These are phyloP conservation scores for Dendrobium huoshanense DNA, from an alignment of 106 monocot species.

Conservation along the genomic window DNA sequence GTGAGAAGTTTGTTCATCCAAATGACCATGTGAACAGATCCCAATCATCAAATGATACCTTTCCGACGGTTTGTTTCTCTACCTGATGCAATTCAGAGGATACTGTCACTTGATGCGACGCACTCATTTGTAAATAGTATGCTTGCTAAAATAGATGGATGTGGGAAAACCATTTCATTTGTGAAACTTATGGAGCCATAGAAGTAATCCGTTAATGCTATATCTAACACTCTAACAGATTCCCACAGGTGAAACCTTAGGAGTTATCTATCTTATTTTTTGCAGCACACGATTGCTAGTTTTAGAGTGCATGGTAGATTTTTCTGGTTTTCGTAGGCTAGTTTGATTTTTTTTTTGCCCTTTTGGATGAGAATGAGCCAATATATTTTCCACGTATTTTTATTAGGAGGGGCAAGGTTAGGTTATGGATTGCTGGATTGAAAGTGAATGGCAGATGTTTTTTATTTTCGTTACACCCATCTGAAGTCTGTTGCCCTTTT, in stretches of 20 bases:
- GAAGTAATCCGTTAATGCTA: neutral
- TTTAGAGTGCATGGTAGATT: no score
- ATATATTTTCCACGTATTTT: neutral
- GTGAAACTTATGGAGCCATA: neutral
- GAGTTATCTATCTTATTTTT: neutral
- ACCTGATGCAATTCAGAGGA: neutral
- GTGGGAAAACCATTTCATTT: neutral
- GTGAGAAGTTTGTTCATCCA: slow-evolving; percentile 88
- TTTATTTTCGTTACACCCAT: neutral
- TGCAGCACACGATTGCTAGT: neutral
- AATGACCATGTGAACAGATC: slow-evolving; percentile 95
- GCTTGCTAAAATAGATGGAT: neutral
- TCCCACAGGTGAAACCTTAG: neutral
- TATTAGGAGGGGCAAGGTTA: neutral
- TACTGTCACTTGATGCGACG: neutral
- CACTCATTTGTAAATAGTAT: neutral
- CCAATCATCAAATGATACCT: slow-evolving; percentile 98
- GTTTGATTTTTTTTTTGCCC: no score
- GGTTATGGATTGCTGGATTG: neutral
- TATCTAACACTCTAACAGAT: neutral
- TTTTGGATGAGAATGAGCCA: no score
- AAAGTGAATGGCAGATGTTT: neutral
- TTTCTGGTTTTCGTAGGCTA: no score
- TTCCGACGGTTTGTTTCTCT: slow-evolving; percentile 74
- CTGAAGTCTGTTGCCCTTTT: neutral